Evolutionary conservation across 2,329 filamentous ascomycete genomes (phyloP).

Genomic region (Colletotrichum coccodes): DNA sequence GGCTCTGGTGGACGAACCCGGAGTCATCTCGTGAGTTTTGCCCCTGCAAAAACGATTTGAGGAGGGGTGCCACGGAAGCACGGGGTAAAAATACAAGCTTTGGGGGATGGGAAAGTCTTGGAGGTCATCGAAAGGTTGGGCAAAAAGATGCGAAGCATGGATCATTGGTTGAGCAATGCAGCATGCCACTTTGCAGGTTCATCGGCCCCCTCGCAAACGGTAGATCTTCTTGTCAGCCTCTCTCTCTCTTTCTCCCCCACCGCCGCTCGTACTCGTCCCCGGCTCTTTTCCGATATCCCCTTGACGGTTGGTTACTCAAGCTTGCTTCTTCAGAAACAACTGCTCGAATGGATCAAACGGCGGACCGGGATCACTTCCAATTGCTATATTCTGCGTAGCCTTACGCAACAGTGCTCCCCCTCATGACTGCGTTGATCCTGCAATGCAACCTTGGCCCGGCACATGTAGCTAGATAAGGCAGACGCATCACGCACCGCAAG

Average conservation of each 20-base stretch:
- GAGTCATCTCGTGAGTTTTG: not conserved
- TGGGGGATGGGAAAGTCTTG: conserved; percentile 2
- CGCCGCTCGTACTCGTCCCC: not conserved
- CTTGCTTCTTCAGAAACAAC: not conserved
- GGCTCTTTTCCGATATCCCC: not conserved
- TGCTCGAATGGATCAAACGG: too few relatives aligned
- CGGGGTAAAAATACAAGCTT: not conserved
- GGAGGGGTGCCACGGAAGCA: not conserved
- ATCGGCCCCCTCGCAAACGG: conserved; percentile 10
- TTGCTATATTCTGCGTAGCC: not conserved
- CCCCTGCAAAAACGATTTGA: not conserved
- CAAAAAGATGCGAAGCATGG: conserved; percentile 1
- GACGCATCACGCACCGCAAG: not conserved
- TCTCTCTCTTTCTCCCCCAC: not conserved
- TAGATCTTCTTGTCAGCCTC: not conserved
- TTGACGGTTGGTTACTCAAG: not conserved
- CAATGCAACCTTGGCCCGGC: not conserved
- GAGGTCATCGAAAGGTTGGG: not conserved
- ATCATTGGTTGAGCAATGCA: conserved; percentile 14
- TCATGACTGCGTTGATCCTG: not conserved
- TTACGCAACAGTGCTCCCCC: not conserved
- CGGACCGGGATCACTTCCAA: not conserved
- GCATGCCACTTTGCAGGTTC: not conserved
- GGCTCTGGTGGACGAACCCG: not conserved
- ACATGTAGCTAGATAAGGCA: not conserved